Evolutionary conservation across 768 basidiomycete genomes (phyloP).

Genomic region (Lentinula guzmanii): DNA sequence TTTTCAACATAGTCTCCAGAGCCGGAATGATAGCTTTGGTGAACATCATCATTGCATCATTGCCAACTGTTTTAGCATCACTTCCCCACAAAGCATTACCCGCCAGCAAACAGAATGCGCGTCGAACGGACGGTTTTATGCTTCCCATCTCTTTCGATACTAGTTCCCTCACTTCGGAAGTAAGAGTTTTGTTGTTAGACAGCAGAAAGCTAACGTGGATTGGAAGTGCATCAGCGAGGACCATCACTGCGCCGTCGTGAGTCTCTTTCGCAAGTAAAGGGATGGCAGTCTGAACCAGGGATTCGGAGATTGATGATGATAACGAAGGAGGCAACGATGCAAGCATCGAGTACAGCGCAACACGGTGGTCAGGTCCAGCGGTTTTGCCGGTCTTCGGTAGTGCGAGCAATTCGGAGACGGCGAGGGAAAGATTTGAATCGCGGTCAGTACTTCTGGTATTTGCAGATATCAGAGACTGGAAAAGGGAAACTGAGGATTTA

Average conservation of each 20-base stretch:
- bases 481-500: slow-evolving; percentile 47
- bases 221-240: slow-evolving; percentile 49
- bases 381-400: slow-evolving; percentile 84
- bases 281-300: slow-evolving; percentile 39
- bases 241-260: slow-evolving; percentile 56
- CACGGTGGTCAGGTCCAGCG: slow-evolving; percentile 79
- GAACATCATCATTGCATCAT: slow-evolving; percentile 43
- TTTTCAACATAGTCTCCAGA: slow-evolving; percentile 68
- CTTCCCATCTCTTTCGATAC: slow-evolving; percentile 70
- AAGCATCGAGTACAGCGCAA: slow-evolving; percentile 78
- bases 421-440: slow-evolving; percentile 32
- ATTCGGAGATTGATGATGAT: slow-evolving; percentile 22
- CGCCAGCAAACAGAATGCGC: slow-evolving; percentile 56
- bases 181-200: slow-evolving; percentile 29
- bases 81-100: slow-evolving; percentile 51
- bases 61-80: slow-evolving; percentile 10
- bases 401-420: slow-evolving; percentile 61
- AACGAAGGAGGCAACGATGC: slow-evolving; percentile 40
- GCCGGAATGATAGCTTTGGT: slow-evolving; percentile 49
- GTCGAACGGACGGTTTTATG: slow-evolving; percentile 52
- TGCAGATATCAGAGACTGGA: slow-evolving; percentile 39
- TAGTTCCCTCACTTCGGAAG: slow-evolving; percentile 32
- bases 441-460: slow-evolving; percentile 11
- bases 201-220: slow-evolving; percentile 57
- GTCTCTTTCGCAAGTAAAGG: slow-evolving; percentile 65